A percentile compares a stretch with the other conserved stretches of the same genome.
phyloP scores from a whole-genome alignment of 805 yeast species.

The Priceomyces haplophilus region DNA sequence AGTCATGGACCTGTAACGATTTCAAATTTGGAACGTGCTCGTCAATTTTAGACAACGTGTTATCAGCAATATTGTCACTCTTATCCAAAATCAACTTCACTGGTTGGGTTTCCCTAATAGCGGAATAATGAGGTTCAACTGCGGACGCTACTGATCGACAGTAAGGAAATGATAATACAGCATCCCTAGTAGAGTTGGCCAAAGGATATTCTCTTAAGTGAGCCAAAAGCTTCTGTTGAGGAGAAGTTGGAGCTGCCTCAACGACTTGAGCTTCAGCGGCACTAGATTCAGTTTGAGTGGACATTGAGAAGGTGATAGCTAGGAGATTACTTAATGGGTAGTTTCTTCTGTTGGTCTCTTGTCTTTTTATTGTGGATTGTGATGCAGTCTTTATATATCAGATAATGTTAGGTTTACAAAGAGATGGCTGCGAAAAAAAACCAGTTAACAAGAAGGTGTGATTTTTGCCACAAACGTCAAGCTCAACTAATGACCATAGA shows the following conservation, averaged over 20 bases:
- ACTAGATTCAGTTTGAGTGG: background rate
- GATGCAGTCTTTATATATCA: background rate
- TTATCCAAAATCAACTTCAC: constrained; percentile 46
- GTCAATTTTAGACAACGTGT: constrained; percentile 57
- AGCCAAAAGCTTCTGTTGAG: constrained; percentile 10
- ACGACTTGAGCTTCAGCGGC: background rate
- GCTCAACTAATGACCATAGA: background rate
- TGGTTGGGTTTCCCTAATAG: constrained; percentile 25
- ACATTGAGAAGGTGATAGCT: constrained; percentile 1
- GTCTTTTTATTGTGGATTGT: background rate
- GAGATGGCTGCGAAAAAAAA: constrained; percentile 1
- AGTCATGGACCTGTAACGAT: constrained; percentile 48
- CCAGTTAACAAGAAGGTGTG: background rate
- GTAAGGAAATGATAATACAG: constrained; percentile 32
- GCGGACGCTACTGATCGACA: constrained; percentile 31
- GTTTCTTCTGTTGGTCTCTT: background rate
- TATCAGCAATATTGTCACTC: constrained; percentile 53
- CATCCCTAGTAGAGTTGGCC: constrained; percentile 38
- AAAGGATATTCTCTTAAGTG: constrained; percentile 50
- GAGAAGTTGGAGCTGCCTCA: background rate
- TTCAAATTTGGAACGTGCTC: constrained; percentile 55
- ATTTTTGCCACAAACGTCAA: constrained; percentile 1
- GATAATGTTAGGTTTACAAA: background rate
- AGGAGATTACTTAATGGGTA: background rate
- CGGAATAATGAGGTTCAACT: constrained; percentile 24